phyloP scores from a whole-genome alignment of 495 filamentous ascomycete genomes.

The Pyronema domesticum region DNA sequence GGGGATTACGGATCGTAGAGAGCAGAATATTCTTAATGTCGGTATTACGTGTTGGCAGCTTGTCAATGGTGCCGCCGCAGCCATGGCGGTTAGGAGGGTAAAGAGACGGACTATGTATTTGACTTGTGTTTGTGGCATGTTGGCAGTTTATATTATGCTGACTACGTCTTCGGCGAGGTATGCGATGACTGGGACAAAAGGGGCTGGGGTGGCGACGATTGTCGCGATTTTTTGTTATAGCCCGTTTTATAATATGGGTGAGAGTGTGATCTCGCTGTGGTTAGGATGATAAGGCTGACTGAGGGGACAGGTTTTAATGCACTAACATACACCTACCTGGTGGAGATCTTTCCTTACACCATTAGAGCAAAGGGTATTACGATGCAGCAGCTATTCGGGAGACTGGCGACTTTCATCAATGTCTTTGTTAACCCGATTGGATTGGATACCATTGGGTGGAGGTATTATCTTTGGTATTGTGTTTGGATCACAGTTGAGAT shows the following conservation, averaged over 20 bases:
- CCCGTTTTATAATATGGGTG: conserved; percentile 50
- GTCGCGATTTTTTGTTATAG: conserved; percentile 49
- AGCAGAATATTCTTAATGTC: conserved; percentile 40
- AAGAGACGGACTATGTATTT: conserved; percentile 42
- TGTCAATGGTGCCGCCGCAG: conserved; percentile 33
- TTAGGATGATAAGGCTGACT: too few relatives aligned
- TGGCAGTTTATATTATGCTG: conserved; percentile 41
- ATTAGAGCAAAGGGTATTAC: conserved; percentile 43
- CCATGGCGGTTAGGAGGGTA: conserved; percentile 36
- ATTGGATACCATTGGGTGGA: conserved; percentile 40
- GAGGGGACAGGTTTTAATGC: not conserved
- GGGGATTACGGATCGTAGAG: conserved; percentile 34
- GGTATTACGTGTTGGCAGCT: conserved; percentile 41
- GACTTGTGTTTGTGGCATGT: conserved; percentile 33
- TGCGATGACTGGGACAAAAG: conserved; percentile 28
- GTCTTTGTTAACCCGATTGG: conserved; percentile 50
- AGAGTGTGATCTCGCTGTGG: conserved; percentile 27
- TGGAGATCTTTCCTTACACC: conserved; percentile 47
- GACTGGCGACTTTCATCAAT: conserved; percentile 39
- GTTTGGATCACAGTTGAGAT: conserved; percentile 42
- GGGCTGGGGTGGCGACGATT: conserved; percentile 34
- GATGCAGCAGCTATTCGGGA: conserved; percentile 45
- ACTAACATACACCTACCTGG: conserved; percentile 34
- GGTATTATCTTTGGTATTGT: conserved; percentile 45
- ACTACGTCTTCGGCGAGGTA: conserved; percentile 40